Conservation (phyloP, 768 basidiomycete species). For the Russula abietina region DNA sequence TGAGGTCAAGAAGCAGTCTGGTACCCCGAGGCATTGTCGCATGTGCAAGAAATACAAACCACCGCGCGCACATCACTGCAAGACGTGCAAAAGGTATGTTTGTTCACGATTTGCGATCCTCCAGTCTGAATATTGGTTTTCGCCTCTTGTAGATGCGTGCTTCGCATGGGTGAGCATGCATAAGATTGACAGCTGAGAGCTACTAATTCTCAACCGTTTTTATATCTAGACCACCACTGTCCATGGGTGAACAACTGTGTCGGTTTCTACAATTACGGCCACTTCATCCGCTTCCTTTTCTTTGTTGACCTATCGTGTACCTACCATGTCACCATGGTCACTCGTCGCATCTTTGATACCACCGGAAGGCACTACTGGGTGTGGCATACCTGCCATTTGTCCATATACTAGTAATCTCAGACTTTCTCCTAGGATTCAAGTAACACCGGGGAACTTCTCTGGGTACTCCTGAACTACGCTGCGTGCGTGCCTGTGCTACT, state of each 20-base stretch:
- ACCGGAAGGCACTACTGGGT: slow-evolving; percentile 49
- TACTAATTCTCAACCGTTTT: background rate
- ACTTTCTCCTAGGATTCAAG: slow-evolving; percentile 56
- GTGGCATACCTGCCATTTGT: slow-evolving; percentile 22
- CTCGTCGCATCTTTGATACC: slow-evolving; percentile 50
- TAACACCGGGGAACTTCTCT: slow-evolving; percentile 61
- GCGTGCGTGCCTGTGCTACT: slow-evolving; percentile 81
- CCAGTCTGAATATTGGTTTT: background rate
- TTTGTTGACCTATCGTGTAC: slow-evolving; percentile 86
- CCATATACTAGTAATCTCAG: background rate
- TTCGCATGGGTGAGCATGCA: slow-evolving; percentile 72
- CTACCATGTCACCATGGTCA: slow-evolving; percentile 85
- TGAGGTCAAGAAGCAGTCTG: slow-evolving; percentile 87
- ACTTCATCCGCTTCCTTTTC: slow-evolving; percentile 88
- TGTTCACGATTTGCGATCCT: background rate
- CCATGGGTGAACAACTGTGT: slow-evolving; percentile 95
- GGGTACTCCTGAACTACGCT: slow-evolving; percentile 81
- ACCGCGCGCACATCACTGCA: slow-evolving; percentile 88
- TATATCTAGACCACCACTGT: slow-evolving; percentile 71
- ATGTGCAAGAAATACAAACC: slow-evolving; percentile 83
- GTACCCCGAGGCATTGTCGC: slow-evolving; percentile 78
- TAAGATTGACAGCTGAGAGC: background rate
- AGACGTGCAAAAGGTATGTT: slow-evolving; percentile 71
- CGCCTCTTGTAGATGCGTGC: slow-evolving; percentile 52
- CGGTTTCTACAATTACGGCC: slow-evolving; percentile 84